Evolutionary conservation across 2,329 filamentous ascomycete genomes (phyloP), one percentile per base, ranked within the genome.

Genomic region (Chaetomium sp.): DNA sequence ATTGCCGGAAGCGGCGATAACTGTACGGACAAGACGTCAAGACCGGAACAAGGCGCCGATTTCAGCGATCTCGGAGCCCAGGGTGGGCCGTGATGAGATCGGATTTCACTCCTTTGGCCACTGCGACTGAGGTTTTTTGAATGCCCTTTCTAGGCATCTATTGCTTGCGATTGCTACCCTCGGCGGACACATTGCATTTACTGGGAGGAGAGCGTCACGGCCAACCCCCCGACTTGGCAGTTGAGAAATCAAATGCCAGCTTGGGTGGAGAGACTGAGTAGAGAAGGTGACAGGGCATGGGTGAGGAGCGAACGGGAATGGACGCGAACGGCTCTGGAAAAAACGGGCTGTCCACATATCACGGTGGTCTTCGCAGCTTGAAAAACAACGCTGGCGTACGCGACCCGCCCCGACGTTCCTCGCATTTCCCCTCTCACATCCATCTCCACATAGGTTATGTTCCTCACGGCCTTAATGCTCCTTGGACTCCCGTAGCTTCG

Each of bases 101-200:
- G 38, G 50, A 55, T 29, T 54, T 16, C 55, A 59, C 59, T 62
- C 49, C 56, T 56, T 62, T 61, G 45, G 45, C 33, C 29, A 55
- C n/a, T 25, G 13, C 29, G n/a, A 60, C 50, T 29, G 50, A 33
- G 51, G 27, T 45, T 62, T 62, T 27, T 27, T 9, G 60, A 61
- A 53, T 38, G 55, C 13, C 59, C 29, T 33, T 21, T 54, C 33
- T 51, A 29, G 59, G 21, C 59, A 56, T 62, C 51, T 55, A 29
- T 58, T 35, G 31, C 56, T 65, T 56, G 55, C 42, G n/a, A 49
- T 42, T 60, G 38, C 35, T 62, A 57, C 45, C 13, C 35, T 27
- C 45, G n/a, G 57, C 51, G 57, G 53, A 57, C 29, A 60, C 33
- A 55, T 56, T 64, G 62, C 56, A 60, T 64, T 60, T 50, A 45